Base-by-base conservation (phyloP, 768 basidiomycete species). In the Kondoa malvinella region DNA sequence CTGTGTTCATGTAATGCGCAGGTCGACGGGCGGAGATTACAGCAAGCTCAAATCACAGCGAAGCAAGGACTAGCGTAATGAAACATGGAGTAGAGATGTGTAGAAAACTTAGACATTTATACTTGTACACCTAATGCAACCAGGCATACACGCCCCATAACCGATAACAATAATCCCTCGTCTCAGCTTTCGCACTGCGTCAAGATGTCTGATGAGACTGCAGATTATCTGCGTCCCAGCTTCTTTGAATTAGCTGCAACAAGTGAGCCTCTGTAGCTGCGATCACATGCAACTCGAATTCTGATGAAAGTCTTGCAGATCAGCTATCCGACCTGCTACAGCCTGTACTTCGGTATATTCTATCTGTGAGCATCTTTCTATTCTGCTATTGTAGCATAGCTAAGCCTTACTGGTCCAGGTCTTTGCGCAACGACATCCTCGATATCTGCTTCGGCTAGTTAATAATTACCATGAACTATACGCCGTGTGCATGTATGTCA, bases 381-480 rank as follows among this genome's bases (percentile, higher is more conserved):
- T 34, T 14, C 32, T 26, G 26, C 27, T 26, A n/a, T 30, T 17
- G 34, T 29, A 58, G 40, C 27, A 64, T 40, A 32, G 3, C n/a
- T 30, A 12, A 27, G 3, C 32, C 12, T 21, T 58, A 50, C 1
- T 30, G 14, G 15, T 25, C 2, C 27, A 95, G 92, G 87, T 94
- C 68, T 89, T 97, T 73, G 91, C 95, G 1, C 92, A 96, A 80
- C 82, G 86, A 67, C 87, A 96, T 76, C 95, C 95, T 3, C 83
- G 95, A 66, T 92, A 96, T 77, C 82, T 97, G 32, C 78, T 99
- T 57, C 85, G 86, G 21, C 81, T 97, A 65, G 89, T 95, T 17
- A 96, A 97, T 77, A 80, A 85, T 33, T 95, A 99, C 80, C 95
- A 99, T 76, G 92, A 96, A 76, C 89, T 95, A 77, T 97, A 95